A percentile compares a stretch with the other conserved stretches of the same genome.
These are phyloP conservation scores for Ophiocordyceps australis DNA, from an alignment of 2,329 filamentous ascomycete genomes.

Conservation along the genomic window DNA sequence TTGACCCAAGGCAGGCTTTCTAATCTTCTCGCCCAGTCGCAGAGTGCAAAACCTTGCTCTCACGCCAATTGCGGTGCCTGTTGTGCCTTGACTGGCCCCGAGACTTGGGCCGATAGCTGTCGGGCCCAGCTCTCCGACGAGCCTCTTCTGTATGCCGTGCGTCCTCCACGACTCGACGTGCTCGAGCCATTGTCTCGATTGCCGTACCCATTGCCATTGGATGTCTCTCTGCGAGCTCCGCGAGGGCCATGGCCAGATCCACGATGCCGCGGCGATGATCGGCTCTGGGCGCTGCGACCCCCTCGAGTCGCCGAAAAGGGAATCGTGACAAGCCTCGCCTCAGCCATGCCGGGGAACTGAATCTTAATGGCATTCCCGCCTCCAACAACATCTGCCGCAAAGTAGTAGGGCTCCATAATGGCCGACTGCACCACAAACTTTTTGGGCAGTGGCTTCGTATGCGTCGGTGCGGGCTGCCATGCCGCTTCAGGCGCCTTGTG, in stretches of 20 bases:
- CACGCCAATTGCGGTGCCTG: too few relatives aligned
- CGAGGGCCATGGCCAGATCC: conserved; percentile 11
- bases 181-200: conserved; percentile 6
- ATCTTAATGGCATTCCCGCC: conserved; percentile 19
- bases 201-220: conserved; percentile 9
- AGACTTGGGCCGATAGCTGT: conserved; percentile 4
- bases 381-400: conserved; percentile 12
- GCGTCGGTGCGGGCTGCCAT: conserved; percentile 39
- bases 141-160: conserved; percentile 20
- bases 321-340: conserved; percentile 18
- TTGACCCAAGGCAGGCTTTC: too few relatives aligned
- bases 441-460: conserved; percentile 33
- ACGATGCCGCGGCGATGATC: conserved; percentile 11
- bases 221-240: conserved; percentile 14
- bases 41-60: too few relatives aligned
- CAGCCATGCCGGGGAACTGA: conserved; percentile 21
- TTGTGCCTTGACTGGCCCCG: conserved; percentile 3
- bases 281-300: conserved; percentile 9
- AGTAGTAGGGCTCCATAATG: conserved; percentile 15
- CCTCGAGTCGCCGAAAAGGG: conserved; percentile 15
- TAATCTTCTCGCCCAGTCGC: too few relatives aligned
- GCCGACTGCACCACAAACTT: conserved; percentile 25
- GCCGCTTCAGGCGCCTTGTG: conserved; percentile 39
- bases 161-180: conserved; percentile 12
- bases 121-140: conserved; percentile 23